phyloP scores from a whole-genome alignment of 352 stramenopile species.

The Pythium rishiriense region DNA sequence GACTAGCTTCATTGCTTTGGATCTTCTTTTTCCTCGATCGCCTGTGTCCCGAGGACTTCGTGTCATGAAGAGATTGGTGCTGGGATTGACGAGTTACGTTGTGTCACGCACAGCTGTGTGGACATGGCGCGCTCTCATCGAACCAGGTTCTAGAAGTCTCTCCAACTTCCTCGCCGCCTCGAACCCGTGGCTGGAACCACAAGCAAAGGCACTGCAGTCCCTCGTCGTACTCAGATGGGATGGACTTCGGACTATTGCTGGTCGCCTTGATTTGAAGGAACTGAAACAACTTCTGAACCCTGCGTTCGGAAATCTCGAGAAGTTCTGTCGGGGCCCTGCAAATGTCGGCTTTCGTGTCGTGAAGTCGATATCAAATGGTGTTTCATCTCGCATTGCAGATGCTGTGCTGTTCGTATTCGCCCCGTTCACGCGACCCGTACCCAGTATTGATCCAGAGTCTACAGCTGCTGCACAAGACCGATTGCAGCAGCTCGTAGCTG shows the following conservation, averaged over 20 bases:
- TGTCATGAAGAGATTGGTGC: neutral
- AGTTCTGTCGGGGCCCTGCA: neutral
- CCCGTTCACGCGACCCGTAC: constrained; percentile 10
- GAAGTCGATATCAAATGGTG: neutral
- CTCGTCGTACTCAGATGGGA: neutral
- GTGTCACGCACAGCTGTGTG: neutral
- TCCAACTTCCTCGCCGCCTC: neutral
- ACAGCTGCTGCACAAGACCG: neutral
- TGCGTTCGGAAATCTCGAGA: neutral
- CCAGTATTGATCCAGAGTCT: neutral
- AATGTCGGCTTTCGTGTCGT: neutral
- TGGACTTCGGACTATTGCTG: neutral
- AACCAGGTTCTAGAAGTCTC: neutral
- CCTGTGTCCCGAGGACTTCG: constrained; percentile 17
- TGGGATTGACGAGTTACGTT: neutral
- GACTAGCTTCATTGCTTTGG: neutral
- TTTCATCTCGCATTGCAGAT: constrained; percentile 10
- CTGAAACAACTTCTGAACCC: neutral
- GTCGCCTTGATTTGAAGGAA: neutral
- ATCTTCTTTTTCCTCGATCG: constrained; percentile 9
- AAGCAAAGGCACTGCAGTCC: constrained; percentile 2
- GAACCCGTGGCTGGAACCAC: constrained; percentile 1
- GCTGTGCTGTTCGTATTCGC: neutral
- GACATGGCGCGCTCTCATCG: neutral
- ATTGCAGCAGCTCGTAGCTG: constrained; percentile 21